Base-by-base conservation (phyloP, 2,329 filamentous ascomycete species). In the Boeremia lycopersici region DNA sequence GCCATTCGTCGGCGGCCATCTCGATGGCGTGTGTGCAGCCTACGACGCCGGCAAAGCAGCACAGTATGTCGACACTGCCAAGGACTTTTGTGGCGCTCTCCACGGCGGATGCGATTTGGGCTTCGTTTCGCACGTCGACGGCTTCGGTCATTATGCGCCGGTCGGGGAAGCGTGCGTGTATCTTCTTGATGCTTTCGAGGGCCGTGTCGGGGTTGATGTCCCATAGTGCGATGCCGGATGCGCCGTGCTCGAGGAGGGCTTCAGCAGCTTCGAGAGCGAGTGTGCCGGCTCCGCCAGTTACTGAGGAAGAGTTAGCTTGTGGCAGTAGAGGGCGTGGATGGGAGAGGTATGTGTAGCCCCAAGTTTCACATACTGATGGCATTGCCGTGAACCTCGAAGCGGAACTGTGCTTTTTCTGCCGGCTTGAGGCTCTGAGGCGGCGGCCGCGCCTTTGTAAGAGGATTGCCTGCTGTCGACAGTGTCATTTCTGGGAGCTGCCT, bases 1-100 rank as follows among this genome's bases (percentile, higher is more conserved):
- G 81, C 82, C 85, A 92, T 60, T 88, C 79, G 1, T 78, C 76
- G 0, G 81, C 73, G 0, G 79, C 74, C 76, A 87, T 85, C 2
- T 87, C 83, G 1, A 89, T 71, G 0, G 88, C 84, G 56, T 85
- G 82, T 0, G 81, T 77, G 60, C 84, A 88, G 33, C 80, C 81
- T 0, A 90, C 89, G 0, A 91, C 81, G 5, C 89, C 89, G 0
- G 87, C 89, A 63, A 89, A 89, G 61, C 84, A 86, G 60, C 84
- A 79, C 2, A 89, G 74, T 38, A 83, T 81, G 54, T 84, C 78
- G 2, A 89, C 67, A 15, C 75, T 74, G 1, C 84, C 84, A 2
- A 87, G 74, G 1, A 72, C 63, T 10, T 71, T 60, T 0, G 74
- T 76, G 0, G 76, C 77, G 41, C 74, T 69, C 6, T 71, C 57